Evolutionary conservation across 2,329 filamentous ascomycete genomes (phyloP).

Genomic region (Lasiodiplodia gonubiensis): DNA sequence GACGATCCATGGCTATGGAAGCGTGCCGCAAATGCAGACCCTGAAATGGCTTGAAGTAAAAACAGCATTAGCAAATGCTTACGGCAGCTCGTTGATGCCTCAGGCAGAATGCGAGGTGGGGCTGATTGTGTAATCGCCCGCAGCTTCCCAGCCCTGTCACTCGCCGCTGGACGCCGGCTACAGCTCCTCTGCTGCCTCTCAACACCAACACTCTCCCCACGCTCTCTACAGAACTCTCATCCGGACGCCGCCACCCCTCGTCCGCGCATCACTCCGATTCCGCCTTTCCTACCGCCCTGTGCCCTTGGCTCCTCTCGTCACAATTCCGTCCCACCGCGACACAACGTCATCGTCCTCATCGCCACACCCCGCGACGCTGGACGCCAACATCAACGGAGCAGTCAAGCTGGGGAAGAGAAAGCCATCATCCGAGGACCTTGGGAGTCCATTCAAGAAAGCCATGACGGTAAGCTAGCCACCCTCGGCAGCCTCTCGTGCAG

Average conservation of each 20-base stretch:
- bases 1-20: too few species aligned
- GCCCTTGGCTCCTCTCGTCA: constrained; percentile 1
- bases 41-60: too few species aligned
- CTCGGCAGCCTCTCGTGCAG: not conserved
- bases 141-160: constrained; percentile 26
- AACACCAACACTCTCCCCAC: constrained; percentile 15
- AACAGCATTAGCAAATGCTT: not conserved
- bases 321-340: constrained; percentile 26
- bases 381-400: constrained; percentile 24
- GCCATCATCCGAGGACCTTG: constrained; percentile 45
- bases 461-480: constrained; percentile 45
- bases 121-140: constrained; percentile 27
- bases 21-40: too few species aligned
- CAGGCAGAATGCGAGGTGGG: constrained; percentile 6
- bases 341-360: constrained; percentile 29
- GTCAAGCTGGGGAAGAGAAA: constrained; percentile 52
- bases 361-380: constrained; percentile 26
- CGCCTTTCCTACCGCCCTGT: not conserved
- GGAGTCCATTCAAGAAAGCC: constrained; percentile 47
- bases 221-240: constrained; percentile 12
- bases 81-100: not conserved
- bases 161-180: constrained; percentile 2
- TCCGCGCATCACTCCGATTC: not conserved
- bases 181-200: constrained; percentile 2
- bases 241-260: constrained; percentile 14